Conservation (phyloP, 176 grass and related monocot genomes). For the Oropetium thomaeum region DNA sequence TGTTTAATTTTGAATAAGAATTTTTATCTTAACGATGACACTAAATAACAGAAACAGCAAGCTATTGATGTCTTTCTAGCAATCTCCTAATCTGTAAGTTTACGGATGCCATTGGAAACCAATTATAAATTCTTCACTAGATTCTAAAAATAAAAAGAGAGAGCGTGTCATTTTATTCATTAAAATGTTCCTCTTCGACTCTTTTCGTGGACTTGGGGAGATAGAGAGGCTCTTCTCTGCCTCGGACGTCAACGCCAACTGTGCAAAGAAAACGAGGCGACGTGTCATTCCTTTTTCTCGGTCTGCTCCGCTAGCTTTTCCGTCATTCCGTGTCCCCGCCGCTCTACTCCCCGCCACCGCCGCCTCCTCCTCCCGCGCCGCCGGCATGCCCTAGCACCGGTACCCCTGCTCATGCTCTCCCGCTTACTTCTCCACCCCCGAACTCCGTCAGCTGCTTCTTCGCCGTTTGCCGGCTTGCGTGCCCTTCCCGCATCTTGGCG, state of each 20-base stretch:
- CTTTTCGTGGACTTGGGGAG: too few species aligned
- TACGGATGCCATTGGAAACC: too few species aligned
- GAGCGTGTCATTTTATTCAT: too few species aligned
- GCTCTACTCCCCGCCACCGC: neutral
- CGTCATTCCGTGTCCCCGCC: neutral
- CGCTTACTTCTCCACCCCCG: neutral
- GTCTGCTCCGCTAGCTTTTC: neutral
- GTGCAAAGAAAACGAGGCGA: neutral
- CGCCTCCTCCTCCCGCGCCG: neutral
- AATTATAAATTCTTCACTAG: too few species aligned
- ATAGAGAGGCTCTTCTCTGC: neutral
- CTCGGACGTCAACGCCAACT: neutral
- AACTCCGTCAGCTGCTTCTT: neutral
- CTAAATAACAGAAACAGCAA: too few species aligned
- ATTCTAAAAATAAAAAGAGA: too few species aligned
- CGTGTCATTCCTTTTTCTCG: neutral
- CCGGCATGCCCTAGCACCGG: neutral
- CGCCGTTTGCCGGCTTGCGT: neutral
- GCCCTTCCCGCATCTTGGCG: slow-evolving; percentile 3
- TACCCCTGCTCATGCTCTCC: neutral
- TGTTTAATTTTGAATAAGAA: too few species aligned
- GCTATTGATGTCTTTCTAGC: too few species aligned
- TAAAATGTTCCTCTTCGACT: too few species aligned
- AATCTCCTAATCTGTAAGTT: too few species aligned
- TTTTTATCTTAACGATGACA: too few species aligned